Percentiles rank a stretch among this genome's conserved stretches.
phyloP scores from a whole-genome alignment of 176 grass and related monocot genomes.

The Olyra latifolia region DNA sequence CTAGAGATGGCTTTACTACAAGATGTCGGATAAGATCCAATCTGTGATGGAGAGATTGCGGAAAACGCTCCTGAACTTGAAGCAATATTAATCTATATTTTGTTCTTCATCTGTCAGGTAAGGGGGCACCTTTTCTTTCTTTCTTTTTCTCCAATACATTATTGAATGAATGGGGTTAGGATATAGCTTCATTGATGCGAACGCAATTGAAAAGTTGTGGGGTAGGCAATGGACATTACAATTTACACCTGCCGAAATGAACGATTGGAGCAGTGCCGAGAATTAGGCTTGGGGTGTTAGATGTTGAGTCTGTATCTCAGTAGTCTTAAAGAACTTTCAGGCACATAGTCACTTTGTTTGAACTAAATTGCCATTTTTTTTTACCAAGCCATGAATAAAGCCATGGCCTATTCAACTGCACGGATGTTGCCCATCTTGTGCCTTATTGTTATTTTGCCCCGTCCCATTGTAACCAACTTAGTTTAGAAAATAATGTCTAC shows the following conservation, averaged over 20 bases:
- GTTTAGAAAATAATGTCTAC: no score
- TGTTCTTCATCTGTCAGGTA: neutral
- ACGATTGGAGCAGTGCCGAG: neutral
- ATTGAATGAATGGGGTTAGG: slow-evolving; percentile 23
- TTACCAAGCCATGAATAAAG: neutral
- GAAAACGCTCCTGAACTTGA: no score
- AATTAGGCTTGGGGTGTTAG: neutral
- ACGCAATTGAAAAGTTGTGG: neutral
- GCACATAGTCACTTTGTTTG: neutral
- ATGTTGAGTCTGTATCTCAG: neutral
- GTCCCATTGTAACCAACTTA: no score
- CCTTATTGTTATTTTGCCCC: neutral
- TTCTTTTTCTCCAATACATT: neutral
- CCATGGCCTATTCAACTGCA: neutral
- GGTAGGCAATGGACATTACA: neutral
- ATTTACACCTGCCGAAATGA: neutral
- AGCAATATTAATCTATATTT: slow-evolving; percentile 28
- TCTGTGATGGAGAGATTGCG: slow-evolving; percentile 75
- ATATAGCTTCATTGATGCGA: neutral
- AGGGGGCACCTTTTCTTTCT: neutral
- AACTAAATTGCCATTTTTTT: neutral
- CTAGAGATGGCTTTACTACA: no score
- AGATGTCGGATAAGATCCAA: slow-evolving; percentile 71
- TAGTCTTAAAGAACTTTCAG: neutral
- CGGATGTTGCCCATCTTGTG: neutral